Conservation (phyloP, 139 green algal genomes). For the Tetraselmis striata region DNA sequence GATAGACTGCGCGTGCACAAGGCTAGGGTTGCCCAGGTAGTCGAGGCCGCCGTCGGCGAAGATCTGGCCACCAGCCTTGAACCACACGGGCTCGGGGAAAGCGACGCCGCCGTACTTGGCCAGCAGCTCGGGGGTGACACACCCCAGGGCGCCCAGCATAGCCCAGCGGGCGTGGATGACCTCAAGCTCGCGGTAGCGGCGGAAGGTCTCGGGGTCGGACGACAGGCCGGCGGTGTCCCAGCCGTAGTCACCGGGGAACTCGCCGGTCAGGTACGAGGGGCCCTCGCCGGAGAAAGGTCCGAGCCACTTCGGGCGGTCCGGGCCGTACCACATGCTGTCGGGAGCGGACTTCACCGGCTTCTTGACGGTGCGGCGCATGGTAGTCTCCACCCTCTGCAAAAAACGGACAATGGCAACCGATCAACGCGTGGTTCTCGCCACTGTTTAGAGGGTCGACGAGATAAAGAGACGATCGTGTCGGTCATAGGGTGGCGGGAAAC, state of each 20-base stretch:
- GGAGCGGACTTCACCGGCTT: background rate
- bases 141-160: slow-evolving; percentile 91
- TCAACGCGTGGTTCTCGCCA: no score
- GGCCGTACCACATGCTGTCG: slow-evolving; percentile 6
- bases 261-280: slow-evolving; percentile 54
- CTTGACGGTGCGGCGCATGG: slow-evolving; percentile 32
- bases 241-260: slow-evolving; percentile 37
- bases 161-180: slow-evolving; percentile 73
- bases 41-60: slow-evolving; percentile 55
- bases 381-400: slow-evolving; percentile 7
- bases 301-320: slow-evolving; percentile 10
- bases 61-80: slow-evolving; percentile 50
- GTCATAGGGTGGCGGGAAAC: no score
- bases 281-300: slow-evolving; percentile 9
- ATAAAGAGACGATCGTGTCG: no score
- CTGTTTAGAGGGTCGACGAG: no score
- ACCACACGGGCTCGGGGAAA: slow-evolving; percentile 67
- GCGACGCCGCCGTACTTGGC: slow-evolving; percentile 18
- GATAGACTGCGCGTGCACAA: slow-evolving; percentile 91
- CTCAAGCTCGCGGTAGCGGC: slow-evolving; percentile 72
- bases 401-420: no score
- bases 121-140: slow-evolving; percentile 72
- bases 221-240: slow-evolving; percentile 80
- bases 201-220: slow-evolving; percentile 75
- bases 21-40: slow-evolving; percentile 71